These are phyloP conservation scores for Pyracantha coccinea DNA, from an alignment of 331 rosid species.

Conservation along the genomic window DNA sequence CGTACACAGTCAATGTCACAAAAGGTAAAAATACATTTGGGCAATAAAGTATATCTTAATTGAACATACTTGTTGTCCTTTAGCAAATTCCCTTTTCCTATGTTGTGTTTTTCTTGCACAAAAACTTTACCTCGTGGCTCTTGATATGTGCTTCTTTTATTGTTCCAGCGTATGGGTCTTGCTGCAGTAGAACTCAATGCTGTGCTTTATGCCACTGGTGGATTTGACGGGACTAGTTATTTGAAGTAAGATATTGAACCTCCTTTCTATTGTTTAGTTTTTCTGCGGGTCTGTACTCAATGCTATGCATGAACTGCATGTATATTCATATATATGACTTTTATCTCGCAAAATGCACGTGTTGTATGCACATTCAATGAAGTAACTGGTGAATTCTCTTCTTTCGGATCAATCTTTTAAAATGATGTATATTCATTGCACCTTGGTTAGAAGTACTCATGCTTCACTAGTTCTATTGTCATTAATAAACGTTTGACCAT, in stretches of 20 bases:
- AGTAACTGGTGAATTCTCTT: neutral
- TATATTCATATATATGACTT: neutral
- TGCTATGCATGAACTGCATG: neutral
- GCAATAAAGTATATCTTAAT: neutral
- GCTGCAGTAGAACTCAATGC: conserved; percentile 43
- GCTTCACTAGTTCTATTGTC: too few relatives aligned
- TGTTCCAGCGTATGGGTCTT: conserved; percentile 36
- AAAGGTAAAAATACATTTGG: conserved; percentile 36
- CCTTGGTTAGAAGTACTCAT: too few relatives aligned
- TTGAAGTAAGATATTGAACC: conserved; percentile 40
- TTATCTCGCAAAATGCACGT: too few relatives aligned
- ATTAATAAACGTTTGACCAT: too few relatives aligned
- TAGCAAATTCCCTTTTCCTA: neutral
- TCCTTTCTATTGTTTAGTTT: neutral
- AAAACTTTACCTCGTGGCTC: conserved; percentile 1
- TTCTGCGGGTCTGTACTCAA: neutral
- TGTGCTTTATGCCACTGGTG: conserved; percentile 50
- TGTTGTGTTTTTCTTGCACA: neutral
- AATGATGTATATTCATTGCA: too few relatives aligned
- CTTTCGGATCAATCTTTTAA: too few relatives aligned
- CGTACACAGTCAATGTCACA: conserved; percentile 39
- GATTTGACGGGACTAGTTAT: conserved; percentile 47
- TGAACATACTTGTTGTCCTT: neutral
- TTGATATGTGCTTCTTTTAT: conserved; percentile 5
- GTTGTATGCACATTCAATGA: neutral